Evolutionary conservation across 2,329 filamentous ascomycete species (phyloP).

Genomic region (Aspergillus quadricinctus): DNA sequence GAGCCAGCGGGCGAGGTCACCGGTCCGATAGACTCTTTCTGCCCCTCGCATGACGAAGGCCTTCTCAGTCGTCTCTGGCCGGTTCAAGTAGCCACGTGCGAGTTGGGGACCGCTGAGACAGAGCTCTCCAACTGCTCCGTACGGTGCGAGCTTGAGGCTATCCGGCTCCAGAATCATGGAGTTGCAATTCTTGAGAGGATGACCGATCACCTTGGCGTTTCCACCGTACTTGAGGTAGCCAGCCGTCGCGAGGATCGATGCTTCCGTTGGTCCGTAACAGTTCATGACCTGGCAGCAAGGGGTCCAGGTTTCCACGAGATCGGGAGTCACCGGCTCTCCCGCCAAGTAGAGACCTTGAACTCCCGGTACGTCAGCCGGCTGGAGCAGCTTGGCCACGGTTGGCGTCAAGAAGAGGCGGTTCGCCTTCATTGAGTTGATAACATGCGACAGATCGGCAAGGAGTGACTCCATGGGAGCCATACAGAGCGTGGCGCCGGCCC

Average conservation of each 20-base stretch:
- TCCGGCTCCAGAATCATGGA: slow-evolving; percentile 12
- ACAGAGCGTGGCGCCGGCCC: slow-evolving; percentile 1
- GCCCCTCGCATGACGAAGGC: slow-evolving; percentile 1
- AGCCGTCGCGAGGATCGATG: slow-evolving; percentile 8
- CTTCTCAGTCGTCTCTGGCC: slow-evolving; percentile 8
- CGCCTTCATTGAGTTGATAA: slow-evolving; percentile 4
- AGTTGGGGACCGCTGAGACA: slow-evolving; percentile 12
- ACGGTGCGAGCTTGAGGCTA: slow-evolving; percentile 7
- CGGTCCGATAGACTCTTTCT: slow-evolving; percentile 14
- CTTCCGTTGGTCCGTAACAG: slow-evolving; percentile 16
- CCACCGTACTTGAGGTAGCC: slow-evolving; percentile 3
- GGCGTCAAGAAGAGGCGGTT: slow-evolving; percentile 6
- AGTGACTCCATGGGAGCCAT: slow-evolving; percentile 1
- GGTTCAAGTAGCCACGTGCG: slow-evolving; percentile 14
- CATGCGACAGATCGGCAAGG: slow-evolving; percentile 3
- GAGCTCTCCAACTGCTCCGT: slow-evolving; percentile 13
- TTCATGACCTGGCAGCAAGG: slow-evolving; percentile 7
- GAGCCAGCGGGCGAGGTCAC: slow-evolving; percentile 17
- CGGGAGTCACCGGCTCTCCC: slow-evolving; percentile 12
- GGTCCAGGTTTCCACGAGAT: slow-evolving; percentile 8
- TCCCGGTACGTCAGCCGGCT: slow-evolving; percentile 7
- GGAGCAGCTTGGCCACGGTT: slow-evolving; percentile 6
- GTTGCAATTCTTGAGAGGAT: slow-evolving; percentile 7
- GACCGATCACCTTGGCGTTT: slow-evolving; percentile 9
- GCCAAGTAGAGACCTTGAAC: slow-evolving; percentile 5